A percentile compares a stretch with the other conserved stretches of the same genome.
phyloP scores from a whole-genome alignment of 192 early-diverging fungal genomes.

The Helicostylum pulchrum region DNA sequence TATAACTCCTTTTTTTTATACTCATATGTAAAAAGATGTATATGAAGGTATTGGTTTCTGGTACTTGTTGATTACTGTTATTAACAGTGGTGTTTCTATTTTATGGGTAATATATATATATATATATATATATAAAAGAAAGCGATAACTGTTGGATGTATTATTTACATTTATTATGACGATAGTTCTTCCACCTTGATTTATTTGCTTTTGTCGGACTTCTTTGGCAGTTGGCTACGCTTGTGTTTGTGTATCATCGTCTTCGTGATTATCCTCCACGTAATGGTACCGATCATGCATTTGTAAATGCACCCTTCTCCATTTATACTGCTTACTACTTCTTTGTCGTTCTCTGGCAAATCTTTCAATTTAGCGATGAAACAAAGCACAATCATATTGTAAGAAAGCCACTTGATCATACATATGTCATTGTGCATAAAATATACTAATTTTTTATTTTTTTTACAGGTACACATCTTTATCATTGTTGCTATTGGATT shows the following conservation, averaged over 20 bases:
- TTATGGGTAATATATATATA: conserved; percentile 35
- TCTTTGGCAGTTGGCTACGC: conserved; percentile 31
- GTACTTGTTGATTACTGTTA: conserved; percentile 28
- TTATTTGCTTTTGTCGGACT: conserved; percentile 27
- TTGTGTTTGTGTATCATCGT: conserved; percentile 34
- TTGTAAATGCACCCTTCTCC: conserved; percentile 43
- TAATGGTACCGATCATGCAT: conserved; percentile 31
- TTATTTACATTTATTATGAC: no score
- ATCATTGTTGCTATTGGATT: conserved; percentile 20
- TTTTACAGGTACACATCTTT: conserved; percentile 2
- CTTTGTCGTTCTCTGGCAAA: conserved; percentile 21
- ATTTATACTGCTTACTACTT: conserved; percentile 35
- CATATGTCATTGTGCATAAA: not conserved
- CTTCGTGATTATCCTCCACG: conserved; percentile 38
- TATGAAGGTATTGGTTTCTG: conserved; percentile 33
- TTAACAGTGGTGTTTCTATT: conserved; percentile 21
- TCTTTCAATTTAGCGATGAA: conserved; percentile 22
- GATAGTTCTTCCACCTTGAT: conserved; percentile 23
- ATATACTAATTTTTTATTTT: no score
- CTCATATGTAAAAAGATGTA: conserved; percentile 20
- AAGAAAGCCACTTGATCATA: not conserved
- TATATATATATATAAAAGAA: no score
- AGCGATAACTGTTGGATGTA: no score
- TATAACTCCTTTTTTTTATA: not conserved
- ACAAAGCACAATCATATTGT: conserved; percentile 7